Evolutionary conservation across 2,329 filamentous ascomycete genomes (phyloP), one percentile per base, ranked within the genome.

Genomic region (Colletotrichum sp.): DNA sequence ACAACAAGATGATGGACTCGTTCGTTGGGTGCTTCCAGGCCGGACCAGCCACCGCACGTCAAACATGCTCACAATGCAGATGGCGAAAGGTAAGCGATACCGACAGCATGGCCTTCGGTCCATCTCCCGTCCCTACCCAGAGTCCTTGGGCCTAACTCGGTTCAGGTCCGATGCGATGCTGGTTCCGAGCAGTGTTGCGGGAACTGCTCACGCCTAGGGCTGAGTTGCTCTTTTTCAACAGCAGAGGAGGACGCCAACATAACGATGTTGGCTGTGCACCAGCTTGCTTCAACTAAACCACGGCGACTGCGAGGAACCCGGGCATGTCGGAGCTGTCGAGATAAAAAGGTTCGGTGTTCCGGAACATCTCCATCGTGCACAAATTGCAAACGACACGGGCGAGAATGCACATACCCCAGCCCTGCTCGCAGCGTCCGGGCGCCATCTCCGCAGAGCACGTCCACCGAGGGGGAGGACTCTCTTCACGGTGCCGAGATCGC

Each of bases 141-240:
- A 13, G 63, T 69, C 10, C 30, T 16, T n/a, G 26, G 21, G 48
- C 7, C 18, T 71, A 26, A 61, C 38, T 21, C 14, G n/a, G 48
- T 14, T 21, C 62, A 69, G 59, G 79, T 80, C 52, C 78, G 78
- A 59, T 84, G 83, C 67, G 83, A 84, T 67, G 82, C 81, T 24
- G 77, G 80, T 16, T 79, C 77, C 34, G 77, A 79, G 14, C 69
- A 79, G 16, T 58, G 55, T 28, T 84, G 83, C 62, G 77, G 80
- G 3, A 84, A 84, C 70, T 84, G 83, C 72, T 78, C 81, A 55
- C 82, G 83, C 30, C 69, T 84, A 8, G 78, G 79, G 10, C 83
- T 84, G 70, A 79, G 80, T 38, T 84, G 83, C 69, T 84, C 83
- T 16, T 82, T 84, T 63, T 32, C 65, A 21, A 9, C 32, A 24